phyloP scores from a whole-genome alignment of 2,329 filamentous ascomycete species.

The Coniochaeta sp. region DNA sequence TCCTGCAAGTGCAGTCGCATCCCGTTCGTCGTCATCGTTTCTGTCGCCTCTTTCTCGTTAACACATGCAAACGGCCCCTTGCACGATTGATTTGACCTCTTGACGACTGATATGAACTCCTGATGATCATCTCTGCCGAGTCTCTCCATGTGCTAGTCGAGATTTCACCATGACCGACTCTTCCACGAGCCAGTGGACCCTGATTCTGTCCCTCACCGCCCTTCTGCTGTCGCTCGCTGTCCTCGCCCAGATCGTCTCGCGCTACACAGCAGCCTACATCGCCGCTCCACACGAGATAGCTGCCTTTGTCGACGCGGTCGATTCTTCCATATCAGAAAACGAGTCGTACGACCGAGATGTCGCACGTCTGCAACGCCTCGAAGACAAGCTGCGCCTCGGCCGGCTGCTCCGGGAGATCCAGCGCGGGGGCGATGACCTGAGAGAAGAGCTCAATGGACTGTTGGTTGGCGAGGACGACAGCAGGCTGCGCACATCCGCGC shows the following conservation, averaged over 20 bases:
- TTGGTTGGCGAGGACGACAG: constrained; percentile 36
- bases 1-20: constrained; percentile 1
- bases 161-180: constrained; percentile 38
- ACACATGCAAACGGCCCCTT: constrained; percentile 4
- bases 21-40: constrained; percentile 3
- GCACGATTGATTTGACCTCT: not conserved
- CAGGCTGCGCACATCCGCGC: constrained; percentile 36
- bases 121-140: not conserved
- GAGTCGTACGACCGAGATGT: constrained; percentile 57
- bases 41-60: constrained; percentile 4
- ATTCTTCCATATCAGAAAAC: constrained; percentile 56
- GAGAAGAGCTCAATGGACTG: constrained; percentile 49
- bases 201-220: constrained; percentile 50
- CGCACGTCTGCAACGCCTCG: constrained; percentile 46
- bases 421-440: constrained; percentile 50
- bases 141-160: not conserved
- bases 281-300: constrained; percentile 50
- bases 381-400: constrained; percentile 54
- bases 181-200: constrained; percentile 46
- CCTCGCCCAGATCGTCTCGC: constrained; percentile 40
- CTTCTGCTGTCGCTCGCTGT: constrained; percentile 48
- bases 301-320: constrained; percentile 51
- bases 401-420: constrained; percentile 55
- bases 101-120: not conserved
- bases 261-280: constrained; percentile 48